phyloP scores from a whole-genome alignment of 306 rosid genomes.

The Cucumis hystrix region DNA sequence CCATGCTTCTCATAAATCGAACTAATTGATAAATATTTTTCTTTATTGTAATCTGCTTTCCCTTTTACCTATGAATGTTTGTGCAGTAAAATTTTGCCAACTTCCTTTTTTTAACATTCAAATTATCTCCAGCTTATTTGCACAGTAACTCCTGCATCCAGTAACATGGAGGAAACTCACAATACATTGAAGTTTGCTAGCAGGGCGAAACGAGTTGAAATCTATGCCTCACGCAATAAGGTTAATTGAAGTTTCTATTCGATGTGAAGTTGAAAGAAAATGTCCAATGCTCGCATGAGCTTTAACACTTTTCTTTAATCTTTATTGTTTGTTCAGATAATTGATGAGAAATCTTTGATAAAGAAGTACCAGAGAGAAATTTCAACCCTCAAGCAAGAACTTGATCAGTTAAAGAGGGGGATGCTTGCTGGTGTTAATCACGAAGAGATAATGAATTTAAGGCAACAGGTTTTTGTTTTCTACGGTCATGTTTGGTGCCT shows the following conservation, averaged over 20 bases:
- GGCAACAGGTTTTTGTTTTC: conserved; percentile 59
- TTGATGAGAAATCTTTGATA: conserved; percentile 92
- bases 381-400: conserved; percentile 78
- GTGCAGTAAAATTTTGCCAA: neutral
- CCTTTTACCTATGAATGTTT: neutral
- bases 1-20: neutral
- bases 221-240: conserved; percentile 93
- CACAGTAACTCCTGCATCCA: conserved; percentile 97
- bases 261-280: neutral
- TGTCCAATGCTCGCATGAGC: neutral
- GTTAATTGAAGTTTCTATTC: conserved; percentile 23
- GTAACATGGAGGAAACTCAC: conserved; percentile 99
- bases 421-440: conserved; percentile 74
- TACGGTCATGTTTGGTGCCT: neutral
- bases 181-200: conserved; percentile 97
- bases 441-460: conserved; percentile 76
- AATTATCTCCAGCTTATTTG: conserved; percentile 76
- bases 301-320: neutral
- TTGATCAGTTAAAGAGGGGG: conserved; percentile 86
- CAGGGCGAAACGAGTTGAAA: conserved; percentile 98
- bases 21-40: neutral
- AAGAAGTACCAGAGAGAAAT: conserved; percentile 97
- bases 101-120: conserved; percentile 10
- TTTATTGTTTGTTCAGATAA: conserved; percentile 50
- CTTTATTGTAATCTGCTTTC: neutral